These are phyloP conservation scores for Dryas integrifolia DNA, from an alignment of 331 rosid species.

Conservation along the genomic window DNA sequence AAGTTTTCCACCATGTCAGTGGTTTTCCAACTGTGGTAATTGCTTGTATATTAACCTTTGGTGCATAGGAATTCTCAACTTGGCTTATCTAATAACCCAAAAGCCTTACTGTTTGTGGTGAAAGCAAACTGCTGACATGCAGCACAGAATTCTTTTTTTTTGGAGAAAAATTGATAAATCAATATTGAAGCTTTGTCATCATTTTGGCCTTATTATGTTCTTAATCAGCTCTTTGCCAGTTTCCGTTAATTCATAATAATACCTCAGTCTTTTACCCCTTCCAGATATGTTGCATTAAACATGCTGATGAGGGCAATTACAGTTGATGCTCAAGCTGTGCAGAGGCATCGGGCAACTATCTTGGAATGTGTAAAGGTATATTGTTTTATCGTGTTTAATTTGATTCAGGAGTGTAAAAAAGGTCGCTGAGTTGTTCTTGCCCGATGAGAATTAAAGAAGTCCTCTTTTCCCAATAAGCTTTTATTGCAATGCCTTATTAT, in stretches of 20 bases:
- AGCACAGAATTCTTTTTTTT: background rate
- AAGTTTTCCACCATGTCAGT: background rate
- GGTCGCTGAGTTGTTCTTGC: background rate
- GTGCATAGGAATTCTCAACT: background rate
- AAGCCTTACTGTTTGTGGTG: background rate
- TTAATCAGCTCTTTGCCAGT: background rate
- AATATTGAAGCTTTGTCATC: background rate
- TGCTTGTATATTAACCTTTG: background rate
- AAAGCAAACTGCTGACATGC: background rate
- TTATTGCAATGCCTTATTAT: conserved; percentile 9
- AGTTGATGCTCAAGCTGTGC: conserved; percentile 94
- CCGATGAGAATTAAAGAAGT: background rate
- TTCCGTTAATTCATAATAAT: conserved; percentile 17
- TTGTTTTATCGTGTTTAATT: conserved; percentile 10
- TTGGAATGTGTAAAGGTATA: conserved; percentile 97
- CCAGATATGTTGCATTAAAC: conserved; percentile 90
- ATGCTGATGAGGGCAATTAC: conserved; percentile 94
- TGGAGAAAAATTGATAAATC: background rate
- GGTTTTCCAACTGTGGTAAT: background rate
- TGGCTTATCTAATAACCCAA: background rate
- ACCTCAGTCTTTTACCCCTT: conserved; percentile 22
- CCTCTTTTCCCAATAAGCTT: background rate
- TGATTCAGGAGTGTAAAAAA: background rate
- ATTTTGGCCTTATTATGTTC: background rate
- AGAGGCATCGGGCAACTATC: conserved; percentile 96